phyloP scores from a whole-genome alignment of 352 stramenopile species.

The Pythium folliculosum region DNA sequence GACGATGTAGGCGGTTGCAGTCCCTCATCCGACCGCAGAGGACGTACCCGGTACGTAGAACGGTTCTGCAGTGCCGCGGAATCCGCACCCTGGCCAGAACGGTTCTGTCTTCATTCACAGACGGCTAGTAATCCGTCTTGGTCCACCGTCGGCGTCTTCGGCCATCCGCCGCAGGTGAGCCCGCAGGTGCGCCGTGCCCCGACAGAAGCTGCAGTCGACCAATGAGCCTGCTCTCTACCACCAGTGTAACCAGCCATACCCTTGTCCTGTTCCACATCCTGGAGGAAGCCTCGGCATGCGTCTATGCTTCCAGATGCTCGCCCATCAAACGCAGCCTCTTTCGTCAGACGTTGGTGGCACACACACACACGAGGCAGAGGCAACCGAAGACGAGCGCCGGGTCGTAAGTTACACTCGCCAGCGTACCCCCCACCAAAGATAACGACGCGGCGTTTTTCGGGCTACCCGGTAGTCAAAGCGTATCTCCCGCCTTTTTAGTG shows the following conservation, averaged over 20 bases:
- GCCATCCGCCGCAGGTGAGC: neutral
- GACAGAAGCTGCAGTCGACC: neutral
- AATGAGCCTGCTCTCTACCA: neutral
- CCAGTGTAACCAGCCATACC: neutral
- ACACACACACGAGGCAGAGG: neutral
- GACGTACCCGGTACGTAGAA: too few relatives aligned
- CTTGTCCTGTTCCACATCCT: too few relatives aligned
- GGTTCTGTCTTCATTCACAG: too few relatives aligned
- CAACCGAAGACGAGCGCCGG: neutral
- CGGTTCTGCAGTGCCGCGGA: too few relatives aligned
- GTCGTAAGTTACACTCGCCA: neutral
- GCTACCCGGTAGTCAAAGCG: conserved; percentile 7
- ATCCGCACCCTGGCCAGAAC: too few relatives aligned
- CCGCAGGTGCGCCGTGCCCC: neutral
- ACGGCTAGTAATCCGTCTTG: neutral
- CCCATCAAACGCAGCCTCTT: neutral
- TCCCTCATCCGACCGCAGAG: too few relatives aligned
- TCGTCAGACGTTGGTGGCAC: neutral
- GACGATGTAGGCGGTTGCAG: too few relatives aligned
- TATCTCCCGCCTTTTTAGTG: conserved; percentile 14
- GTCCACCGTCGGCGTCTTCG: neutral
- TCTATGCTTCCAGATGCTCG: too few relatives aligned
- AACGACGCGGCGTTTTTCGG: neutral
- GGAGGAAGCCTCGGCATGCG: too few relatives aligned
- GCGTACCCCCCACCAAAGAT: neutral